Conservation (phyloP, 73 alveolate species). For the Symbiodinium natans region DNA sequence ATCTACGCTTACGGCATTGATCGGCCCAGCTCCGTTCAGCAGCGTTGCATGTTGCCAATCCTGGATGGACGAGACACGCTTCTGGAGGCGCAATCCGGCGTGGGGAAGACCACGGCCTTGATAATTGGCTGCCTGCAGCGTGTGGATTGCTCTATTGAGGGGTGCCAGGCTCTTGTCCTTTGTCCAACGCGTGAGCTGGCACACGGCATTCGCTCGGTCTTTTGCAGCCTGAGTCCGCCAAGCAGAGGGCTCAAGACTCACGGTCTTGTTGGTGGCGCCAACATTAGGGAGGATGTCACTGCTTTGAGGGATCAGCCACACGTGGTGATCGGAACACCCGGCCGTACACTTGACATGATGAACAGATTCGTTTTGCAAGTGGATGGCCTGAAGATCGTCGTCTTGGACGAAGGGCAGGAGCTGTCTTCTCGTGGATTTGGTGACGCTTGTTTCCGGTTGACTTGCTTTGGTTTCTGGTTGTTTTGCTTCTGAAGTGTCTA, state of each 20-base stretch:
- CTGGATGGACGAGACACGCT: constrained; percentile 97
- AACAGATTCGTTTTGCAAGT: neutral
- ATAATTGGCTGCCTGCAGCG: constrained; percentile 45
- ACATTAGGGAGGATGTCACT: constrained; percentile 97
- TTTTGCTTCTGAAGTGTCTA: no score
- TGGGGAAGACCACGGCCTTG: constrained; percentile 98
- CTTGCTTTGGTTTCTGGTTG: no score
- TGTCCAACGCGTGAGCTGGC: constrained; percentile 99
- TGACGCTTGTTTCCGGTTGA: neutral
- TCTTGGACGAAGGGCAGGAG: constrained; percentile 99
- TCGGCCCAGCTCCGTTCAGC: constrained; percentile 98
- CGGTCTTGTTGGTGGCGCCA: constrained; percentile 97
- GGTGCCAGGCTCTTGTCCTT: constrained; percentile 98
- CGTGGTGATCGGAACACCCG: constrained; percentile 99
- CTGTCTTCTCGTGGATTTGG: constrained; percentile 98
- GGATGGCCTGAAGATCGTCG: constrained; percentile 87
- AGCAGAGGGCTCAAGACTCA: constrained; percentile 92
- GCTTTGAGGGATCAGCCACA: constrained; percentile 96
- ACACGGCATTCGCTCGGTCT: constrained; percentile 53
- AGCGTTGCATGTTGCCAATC: constrained; percentile 98
- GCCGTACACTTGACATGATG: constrained; percentile 97
- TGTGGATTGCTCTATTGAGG: constrained; percentile 91
- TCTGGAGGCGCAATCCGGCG: constrained; percentile 96
- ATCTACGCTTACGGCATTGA: constrained; percentile 98
- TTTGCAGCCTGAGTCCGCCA: neutral